phyloP scores from a whole-genome alignment of 2,329 filamentous ascomycete genomes.

The Sporothrix brasiliensis region DNA sequence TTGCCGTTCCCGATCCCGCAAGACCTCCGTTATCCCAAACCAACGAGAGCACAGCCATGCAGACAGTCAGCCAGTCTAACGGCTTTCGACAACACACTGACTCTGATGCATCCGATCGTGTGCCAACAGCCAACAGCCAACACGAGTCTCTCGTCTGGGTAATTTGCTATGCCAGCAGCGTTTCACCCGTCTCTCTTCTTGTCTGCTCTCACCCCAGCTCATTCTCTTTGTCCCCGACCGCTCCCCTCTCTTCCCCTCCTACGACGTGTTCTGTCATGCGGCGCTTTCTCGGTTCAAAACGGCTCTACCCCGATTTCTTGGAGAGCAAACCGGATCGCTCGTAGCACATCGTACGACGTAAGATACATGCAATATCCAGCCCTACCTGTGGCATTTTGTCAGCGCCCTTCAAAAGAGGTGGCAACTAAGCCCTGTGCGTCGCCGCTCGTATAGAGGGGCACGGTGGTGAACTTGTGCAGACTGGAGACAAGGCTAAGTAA shows the following conservation, averaged over 20 bases:
- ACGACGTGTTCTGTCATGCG: conserved; percentile 20
- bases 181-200: no score
- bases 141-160: neutral
- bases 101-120: conserved; percentile 7
- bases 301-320: neutral
- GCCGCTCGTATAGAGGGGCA: neutral
- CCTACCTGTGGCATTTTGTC: neutral
- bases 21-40: neutral
- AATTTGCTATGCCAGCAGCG: no score
- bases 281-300: conserved; percentile 31
- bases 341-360: neutral
- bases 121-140: neutral
- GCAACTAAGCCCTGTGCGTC: neutral
- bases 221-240: neutral
- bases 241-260: neutral
- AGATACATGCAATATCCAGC: neutral
- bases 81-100: neutral
- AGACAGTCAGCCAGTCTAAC: neutral
- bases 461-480: neutral
- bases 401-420: neutral
- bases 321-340: conserved; percentile 10
- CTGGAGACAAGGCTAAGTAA: no score
- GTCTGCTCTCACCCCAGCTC: neutral
- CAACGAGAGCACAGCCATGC: neutral
- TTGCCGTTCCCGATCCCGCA: conserved; percentile 17